These are phyloP conservation scores for Coriolopsis trogii DNA, from an alignment of 1,284 basidiomycete genomes.

Conservation along the genomic window DNA sequence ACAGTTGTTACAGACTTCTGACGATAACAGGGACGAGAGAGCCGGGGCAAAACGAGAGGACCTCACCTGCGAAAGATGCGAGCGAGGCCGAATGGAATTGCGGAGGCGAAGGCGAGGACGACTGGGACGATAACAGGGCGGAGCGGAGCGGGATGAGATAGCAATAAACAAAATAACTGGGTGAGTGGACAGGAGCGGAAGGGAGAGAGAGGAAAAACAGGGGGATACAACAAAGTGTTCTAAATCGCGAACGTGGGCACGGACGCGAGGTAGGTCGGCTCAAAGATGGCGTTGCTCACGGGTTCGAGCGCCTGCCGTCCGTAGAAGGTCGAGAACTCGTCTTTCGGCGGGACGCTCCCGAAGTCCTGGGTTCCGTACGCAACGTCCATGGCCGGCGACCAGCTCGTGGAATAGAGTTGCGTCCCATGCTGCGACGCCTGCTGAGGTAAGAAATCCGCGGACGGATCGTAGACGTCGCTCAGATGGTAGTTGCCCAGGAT, in stretches of 20 bases:
- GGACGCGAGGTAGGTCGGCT: slow-evolving; percentile 18
- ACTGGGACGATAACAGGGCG: neutral
- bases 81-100: neutral
- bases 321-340: slow-evolving; percentile 22
- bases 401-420: slow-evolving; percentile 12
- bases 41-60: neutral
- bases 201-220: slow-evolving; percentile 4
- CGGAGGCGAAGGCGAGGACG: neutral
- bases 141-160: slow-evolving; percentile 10
- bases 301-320: slow-evolving; percentile 16
- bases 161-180: slow-evolving; percentile 28
- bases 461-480: slow-evolving; percentile 20
- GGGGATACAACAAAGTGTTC: slow-evolving; percentile 18
- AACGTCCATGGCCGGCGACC: slow-evolving; percentile 18
- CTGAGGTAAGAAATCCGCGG: slow-evolving; percentile 26
- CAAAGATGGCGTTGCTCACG: slow-evolving; percentile 16
- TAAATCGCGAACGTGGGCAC: slow-evolving; percentile 25
- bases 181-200: slow-evolving; percentile 25
- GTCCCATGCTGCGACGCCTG: slow-evolving; percentile 12
- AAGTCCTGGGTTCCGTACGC: slow-evolving; percentile 20
- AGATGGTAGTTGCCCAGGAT: slow-evolving; percentile 17
- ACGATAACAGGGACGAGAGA: slow-evolving; percentile 12
- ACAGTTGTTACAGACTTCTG: no score
- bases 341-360: slow-evolving; percentile 16
- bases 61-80: slow-evolving; percentile 3